phyloP scores from a whole-genome alignment of 2,329 filamentous ascomycete species.

The Sarocladium strictum region DNA sequence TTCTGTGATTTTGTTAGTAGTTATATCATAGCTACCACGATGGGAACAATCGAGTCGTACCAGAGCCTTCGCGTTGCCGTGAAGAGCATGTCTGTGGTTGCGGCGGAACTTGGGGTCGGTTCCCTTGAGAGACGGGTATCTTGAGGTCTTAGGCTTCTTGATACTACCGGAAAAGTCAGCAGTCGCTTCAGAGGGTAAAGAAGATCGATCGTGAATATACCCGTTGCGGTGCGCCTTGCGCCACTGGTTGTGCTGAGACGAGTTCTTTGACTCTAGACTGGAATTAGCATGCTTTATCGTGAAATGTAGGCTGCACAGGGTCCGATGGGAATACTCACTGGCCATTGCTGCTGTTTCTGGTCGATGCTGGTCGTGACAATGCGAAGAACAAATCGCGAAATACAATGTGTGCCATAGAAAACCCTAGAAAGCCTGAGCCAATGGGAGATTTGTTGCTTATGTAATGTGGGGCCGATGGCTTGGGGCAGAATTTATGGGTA shows the following conservation, averaged over 20 bases:
- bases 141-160: conserved; percentile 99
- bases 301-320: neutral
- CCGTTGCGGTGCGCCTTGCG: conserved; percentile 99
- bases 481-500: too few species aligned
- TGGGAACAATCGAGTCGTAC: conserved; percentile 47
- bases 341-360: conserved; percentile 32
- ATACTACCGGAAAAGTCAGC: conserved; percentile 57
- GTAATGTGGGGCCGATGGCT: neutral
- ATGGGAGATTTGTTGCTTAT: conserved; percentile 1
- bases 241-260: conserved; percentile 97
- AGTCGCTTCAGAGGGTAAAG: neutral
- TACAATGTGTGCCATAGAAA: conserved; percentile 7
- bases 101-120: conserved; percentile 99
- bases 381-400: conserved; percentile 5
- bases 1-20: conserved; percentile 58
- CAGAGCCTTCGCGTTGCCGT: conserved; percentile 97
- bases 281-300: neutral
- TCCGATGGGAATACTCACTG: conserved; percentile 25
- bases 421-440: neutral
- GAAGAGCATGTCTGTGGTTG: conserved; percentile 99
- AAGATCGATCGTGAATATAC: conserved; percentile 50
- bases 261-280: conserved; percentile 99
- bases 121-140: conserved; percentile 98
- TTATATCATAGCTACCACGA: conserved; percentile 10
- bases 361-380: conserved; percentile 4